These are phyloP conservation scores for Viridothelium virens DNA, from an alignment of 495 filamentous ascomycete species.

Conservation along the genomic window DNA sequence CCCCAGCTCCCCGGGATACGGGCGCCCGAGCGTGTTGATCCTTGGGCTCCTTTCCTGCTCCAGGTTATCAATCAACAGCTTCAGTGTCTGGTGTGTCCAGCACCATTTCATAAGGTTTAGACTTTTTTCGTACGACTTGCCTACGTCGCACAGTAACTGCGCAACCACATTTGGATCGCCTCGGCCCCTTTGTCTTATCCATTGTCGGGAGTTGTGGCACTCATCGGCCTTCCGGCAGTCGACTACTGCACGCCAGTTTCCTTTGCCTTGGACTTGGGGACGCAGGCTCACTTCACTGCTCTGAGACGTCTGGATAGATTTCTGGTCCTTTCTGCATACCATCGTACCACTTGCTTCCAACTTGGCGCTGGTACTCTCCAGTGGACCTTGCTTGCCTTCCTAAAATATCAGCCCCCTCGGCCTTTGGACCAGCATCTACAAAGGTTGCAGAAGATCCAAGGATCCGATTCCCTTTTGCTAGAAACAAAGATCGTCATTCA, in stretches of 20 bases:
- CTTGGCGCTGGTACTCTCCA: background rate
- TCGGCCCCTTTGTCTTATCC: slow-evolving; percentile 6
- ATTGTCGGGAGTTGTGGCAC: background rate
- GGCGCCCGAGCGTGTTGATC: slow-evolving; percentile 10
- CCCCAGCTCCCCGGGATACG: background rate
- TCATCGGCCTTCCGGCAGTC: background rate
- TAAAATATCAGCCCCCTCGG: background rate
- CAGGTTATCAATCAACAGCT: slow-evolving; percentile 1
- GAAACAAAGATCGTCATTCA: slow-evolving; percentile 7
- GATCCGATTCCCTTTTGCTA: background rate
- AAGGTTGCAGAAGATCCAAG: slow-evolving; percentile 6
- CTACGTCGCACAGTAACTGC: background rate
- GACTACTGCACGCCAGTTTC: slow-evolving; percentile 6
- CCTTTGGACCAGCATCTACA: slow-evolving; percentile 1
- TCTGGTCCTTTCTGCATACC: slow-evolving; percentile 12
- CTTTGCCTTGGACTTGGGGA: slow-evolving; percentile 2
- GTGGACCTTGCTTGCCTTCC: background rate
- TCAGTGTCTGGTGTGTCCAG: background rate
- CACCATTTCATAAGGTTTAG: background rate
- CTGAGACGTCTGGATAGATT: slow-evolving; percentile 5
- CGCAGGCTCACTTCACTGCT: background rate
- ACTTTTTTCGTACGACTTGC: background rate
- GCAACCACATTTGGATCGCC: background rate
- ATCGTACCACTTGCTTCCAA: background rate
- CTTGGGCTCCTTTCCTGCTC: background rate